Percentiles rank a stretch among this genome's conserved stretches.
Evolutionary conservation across 179 eudicot species (phyloP).

Genomic region (Heliamphora pulchella): DNA sequence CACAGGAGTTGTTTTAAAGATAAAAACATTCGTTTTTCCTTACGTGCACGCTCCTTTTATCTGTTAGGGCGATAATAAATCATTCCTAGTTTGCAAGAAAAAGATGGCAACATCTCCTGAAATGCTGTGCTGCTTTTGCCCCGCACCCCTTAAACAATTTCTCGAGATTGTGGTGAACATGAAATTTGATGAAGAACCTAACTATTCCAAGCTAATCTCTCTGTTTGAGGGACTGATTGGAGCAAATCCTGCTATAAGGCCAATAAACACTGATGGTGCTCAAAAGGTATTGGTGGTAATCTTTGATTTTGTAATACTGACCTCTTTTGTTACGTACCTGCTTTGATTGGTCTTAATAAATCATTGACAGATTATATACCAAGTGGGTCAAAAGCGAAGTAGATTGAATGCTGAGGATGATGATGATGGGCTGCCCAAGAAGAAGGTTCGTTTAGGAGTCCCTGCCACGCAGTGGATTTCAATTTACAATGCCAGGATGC

Average conservation of each 20-base stretch:
- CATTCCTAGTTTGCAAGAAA: constrained; percentile 84
- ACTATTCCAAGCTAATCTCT: constrained; percentile 74
- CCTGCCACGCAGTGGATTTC: constrained; percentile 92
- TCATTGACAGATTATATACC: constrained; percentile 44
- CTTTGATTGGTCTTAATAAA: background rate
- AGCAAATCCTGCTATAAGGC: constrained; percentile 69
- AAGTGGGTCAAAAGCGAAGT: constrained; percentile 80
- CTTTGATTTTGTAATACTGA: background rate
- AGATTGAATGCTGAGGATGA: constrained; percentile 61
- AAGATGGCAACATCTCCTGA: constrained; percentile 91
- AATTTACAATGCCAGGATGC: constrained; percentile 69
- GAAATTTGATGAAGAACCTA: constrained; percentile 94
- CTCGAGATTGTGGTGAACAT: constrained; percentile 72
- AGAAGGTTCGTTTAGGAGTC: constrained; percentile 71
- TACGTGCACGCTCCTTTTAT: constrained; percentile 1
- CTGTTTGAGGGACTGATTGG: constrained; percentile 73
- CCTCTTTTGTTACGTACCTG: background rate
- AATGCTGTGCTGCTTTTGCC: constrained; percentile 67
- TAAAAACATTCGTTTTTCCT: background rate
- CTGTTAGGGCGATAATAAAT: constrained; percentile 76
- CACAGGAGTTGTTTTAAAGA: background rate
- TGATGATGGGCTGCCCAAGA: constrained; percentile 63
- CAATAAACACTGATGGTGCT: constrained; percentile 85
- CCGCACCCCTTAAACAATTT: constrained; percentile 61
- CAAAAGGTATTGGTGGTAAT: constrained; percentile 50